Evolutionary conservation across 495 filamentous ascomycete species (phyloP).

Genomic region (Aspergillus homomorphus): DNA sequence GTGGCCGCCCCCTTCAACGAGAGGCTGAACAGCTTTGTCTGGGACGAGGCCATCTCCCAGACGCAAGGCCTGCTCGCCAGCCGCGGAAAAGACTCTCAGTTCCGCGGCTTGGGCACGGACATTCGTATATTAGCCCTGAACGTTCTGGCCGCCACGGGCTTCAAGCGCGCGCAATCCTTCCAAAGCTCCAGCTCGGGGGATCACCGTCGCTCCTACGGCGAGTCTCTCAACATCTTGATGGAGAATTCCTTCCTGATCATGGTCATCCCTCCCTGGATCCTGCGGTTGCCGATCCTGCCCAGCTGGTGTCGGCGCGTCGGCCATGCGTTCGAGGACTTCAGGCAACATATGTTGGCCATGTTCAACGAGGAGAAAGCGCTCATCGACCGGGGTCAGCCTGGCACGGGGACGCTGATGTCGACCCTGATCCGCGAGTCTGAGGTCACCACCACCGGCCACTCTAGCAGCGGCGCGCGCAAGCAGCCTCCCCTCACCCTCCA

Average conservation of each 20-base stretch:
- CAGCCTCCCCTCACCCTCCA: background rate
- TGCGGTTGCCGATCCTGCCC: background rate
- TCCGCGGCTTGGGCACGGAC: background rate
- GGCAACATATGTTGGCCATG: conserved; percentile 8
- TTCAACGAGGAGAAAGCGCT: background rate
- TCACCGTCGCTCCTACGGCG: background rate
- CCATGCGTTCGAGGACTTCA: background rate
- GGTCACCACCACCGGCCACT: background rate
- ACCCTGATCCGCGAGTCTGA: conserved; percentile 1
- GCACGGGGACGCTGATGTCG: conserved; percentile 3
- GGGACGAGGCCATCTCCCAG: conserved; percentile 4
- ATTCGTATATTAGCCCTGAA: conserved; percentile 3
- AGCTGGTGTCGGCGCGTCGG: background rate
- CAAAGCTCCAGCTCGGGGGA: no score
- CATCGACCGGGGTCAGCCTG: background rate
- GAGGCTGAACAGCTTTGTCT: background rate
- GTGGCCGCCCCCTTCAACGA: conserved; percentile 9
- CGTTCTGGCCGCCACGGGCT: conserved; percentile 9
- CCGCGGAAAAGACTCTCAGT: background rate
- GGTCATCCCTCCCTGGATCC: background rate
- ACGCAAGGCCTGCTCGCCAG: background rate
- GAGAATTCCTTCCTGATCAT: conserved; percentile 10
- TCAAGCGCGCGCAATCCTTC: conserved; percentile 1
- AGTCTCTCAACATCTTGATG: background rate
- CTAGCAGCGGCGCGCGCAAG: background rate